These are phyloP conservation scores for Metschnikowia santaceciliae DNA, from an alignment of 805 yeast genomes.

Conservation along the genomic window DNA sequence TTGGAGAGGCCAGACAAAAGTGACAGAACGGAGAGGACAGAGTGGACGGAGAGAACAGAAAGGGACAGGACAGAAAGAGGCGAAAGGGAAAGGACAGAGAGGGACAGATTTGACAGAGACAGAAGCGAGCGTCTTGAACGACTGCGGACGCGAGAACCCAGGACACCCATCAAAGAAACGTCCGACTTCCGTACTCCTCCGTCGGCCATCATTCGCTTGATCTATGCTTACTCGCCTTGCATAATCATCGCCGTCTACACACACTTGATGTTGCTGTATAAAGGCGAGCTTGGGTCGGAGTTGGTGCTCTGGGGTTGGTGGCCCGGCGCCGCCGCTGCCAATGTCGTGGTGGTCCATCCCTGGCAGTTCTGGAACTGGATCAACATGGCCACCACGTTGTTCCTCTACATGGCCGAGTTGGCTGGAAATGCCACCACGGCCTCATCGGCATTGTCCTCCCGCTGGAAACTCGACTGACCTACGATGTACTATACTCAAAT, in stretches of 20 bases:
- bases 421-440: conserved; percentile 35
- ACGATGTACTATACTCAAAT: conserved; percentile 2
- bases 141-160: conserved; percentile 3
- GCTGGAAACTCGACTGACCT: conserved; percentile 38
- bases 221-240: conserved; percentile 90
- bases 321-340: conserved; percentile 23
- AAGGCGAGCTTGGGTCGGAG: conserved; percentile 67
- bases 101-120: no score
- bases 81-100: no score
- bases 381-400: conserved; percentile 74
- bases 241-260: conserved; percentile 93
- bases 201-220: conserved; percentile 46
- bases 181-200: conserved; percentile 6
- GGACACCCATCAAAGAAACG: neutral
- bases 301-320: conserved; percentile 57
- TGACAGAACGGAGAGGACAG: no score
- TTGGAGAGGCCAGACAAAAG: conserved; percentile 4
- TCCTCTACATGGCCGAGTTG: conserved; percentile 78
- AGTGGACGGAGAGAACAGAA: no score
- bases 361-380: conserved; percentile 98
- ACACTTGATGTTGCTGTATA: conserved; percentile 85
- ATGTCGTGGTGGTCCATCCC: conserved; percentile 49
- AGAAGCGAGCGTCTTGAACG: neutral
- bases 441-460: conserved; percentile 37
- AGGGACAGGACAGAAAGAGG: no score